Percentiles rank a stretch among this genome's conserved stretches.
These are phyloP conservation scores for Rhodotorula sp. DNA, from an alignment of 1,284 basidiomycete species.

Conservation along the genomic window DNA sequence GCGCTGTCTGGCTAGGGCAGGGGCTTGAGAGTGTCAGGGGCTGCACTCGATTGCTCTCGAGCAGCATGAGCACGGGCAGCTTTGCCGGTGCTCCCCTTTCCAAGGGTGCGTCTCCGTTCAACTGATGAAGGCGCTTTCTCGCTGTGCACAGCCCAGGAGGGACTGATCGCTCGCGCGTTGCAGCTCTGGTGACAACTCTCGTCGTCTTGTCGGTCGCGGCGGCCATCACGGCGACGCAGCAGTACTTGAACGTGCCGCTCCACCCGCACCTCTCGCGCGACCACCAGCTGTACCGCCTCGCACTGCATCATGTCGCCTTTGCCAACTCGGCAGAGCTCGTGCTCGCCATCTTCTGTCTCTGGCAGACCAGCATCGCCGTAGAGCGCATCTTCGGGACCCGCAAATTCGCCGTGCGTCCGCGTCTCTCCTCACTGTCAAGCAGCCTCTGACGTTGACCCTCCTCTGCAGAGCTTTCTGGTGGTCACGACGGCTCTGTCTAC, in stretches of 20 bases:
- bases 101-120: conserved; percentile 61
- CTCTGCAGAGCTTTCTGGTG: conserved; percentile 68
- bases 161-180: not conserved
- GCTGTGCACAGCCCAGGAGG: not conserved
- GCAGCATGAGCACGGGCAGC: conserved; percentile 9
- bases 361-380: conserved; percentile 68
- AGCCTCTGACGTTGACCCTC: not conserved
- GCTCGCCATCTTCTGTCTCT: conserved; percentile 71
- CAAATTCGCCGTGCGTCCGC: conserved; percentile 76
- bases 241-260: conserved; percentile 77
- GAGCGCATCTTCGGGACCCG: conserved; percentile 82
- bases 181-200: conserved; percentile 73
- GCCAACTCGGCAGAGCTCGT: conserved; percentile 82
- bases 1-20: too few relatives aligned
- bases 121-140: not conserved
- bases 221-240: conserved; percentile 60
- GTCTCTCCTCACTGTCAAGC: not conserved
- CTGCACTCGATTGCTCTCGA: not conserved
- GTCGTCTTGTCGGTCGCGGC: conserved; percentile 69
- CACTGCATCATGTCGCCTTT: conserved; percentile 73
- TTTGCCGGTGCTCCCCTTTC: conserved; percentile 66
- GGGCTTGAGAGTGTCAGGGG: too few relatives aligned
- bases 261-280: conserved; percentile 51
- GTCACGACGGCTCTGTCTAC: conserved; percentile 67
- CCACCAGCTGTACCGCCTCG: conserved; percentile 76